These are phyloP conservation scores for Rhizophagus clarus DNA, from an alignment of 192 early-diverging fungal genomes.

Conservation along the genomic window DNA sequence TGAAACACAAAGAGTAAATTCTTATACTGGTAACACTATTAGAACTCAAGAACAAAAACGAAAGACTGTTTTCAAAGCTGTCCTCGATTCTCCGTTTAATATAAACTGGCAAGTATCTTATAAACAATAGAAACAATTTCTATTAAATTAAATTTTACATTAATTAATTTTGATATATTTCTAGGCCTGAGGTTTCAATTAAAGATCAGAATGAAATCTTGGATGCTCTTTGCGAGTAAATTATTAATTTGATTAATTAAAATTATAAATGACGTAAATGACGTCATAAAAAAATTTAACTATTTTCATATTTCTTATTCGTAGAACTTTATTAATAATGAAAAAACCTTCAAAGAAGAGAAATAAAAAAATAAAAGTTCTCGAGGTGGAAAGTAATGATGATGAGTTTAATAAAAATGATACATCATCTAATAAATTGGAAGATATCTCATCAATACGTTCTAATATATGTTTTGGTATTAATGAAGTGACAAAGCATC, in stretches of 20 bases:
- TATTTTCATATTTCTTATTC: neutral
- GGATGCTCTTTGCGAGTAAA: constrained; percentile 23
- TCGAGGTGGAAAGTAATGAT: neutral
- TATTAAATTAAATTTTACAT: too few relatives aligned
- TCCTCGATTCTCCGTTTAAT: constrained; percentile 24
- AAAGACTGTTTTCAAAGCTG: constrained; percentile 26
- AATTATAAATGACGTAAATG: neutral
- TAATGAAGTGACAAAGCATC: constrained; percentile 25
- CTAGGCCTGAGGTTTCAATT: constrained; percentile 20
- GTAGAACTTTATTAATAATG: neutral
- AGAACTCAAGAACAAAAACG: constrained; percentile 1
- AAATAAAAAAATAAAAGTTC: neutral
- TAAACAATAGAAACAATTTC: too few relatives aligned
- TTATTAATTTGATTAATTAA: neutral
- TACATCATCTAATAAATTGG: neutral
- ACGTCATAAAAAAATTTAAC: too few relatives aligned
- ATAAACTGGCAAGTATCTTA: constrained; percentile 12
- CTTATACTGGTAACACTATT: constrained; percentile 1
- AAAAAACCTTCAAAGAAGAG: neutral
- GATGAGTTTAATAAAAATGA: neutral
- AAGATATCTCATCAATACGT: neutral
- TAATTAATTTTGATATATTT: neutral
- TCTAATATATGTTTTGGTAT: constrained; percentile 16
- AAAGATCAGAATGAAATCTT: constrained; percentile 19
- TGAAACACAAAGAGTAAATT: neutral